Base-by-base conservation (phyloP, 257 asterid genomes). In the Nicotiana tomentosiformis region DNA sequence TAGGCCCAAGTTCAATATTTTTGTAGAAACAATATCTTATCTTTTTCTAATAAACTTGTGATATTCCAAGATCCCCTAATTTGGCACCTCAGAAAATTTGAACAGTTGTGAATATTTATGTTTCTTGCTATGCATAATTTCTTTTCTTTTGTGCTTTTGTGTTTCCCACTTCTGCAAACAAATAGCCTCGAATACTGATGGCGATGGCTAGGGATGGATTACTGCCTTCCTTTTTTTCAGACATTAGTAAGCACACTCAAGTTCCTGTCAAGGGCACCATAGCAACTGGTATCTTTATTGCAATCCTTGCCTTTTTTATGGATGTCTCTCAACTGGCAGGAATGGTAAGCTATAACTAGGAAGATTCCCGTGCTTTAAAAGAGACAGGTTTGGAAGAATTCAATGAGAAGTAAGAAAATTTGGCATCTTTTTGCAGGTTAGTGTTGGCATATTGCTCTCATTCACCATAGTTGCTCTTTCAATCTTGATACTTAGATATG, bases 181-280 rank as follows among this genome's bases (percentile, higher is more conserved):
- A 80, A 69, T 72, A 87, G 90, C 90, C 90, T 6, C 85, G 90
- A 65, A 85, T 87, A 66, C 82, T 87, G 84, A 83, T 87, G 90
- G 86, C 88, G 37, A 87, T 87, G 90, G 90, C 87, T 5, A 87
- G 90, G 83, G 90, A 87, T 83, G 90, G 90, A 66, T 74, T 87
- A 82, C 87, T 87, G 78, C 90, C 90, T 16, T 77, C 88, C 51
- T 83, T 87, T 60, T 87, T 87, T 81, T 83, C 87, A 20, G 88
- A 87, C 78, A 87, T 87, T 53, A 85, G 86, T 83, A 77, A 81
- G 74, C 87, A 81, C 80, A 85, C 88, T 17, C 84, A 84, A 82
- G 90, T 85, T 78, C 90, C 90, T 20, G 84, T 87, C 80, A 87
- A 87, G 65, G 76, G 90, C 60, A 87, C 90, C 77, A 80, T 87